Percentiles rank a stretch among this genome's conserved stretches.
Conservation (phyloP, 2,329 filamentous ascomycete genomes). For the Aspergillus eucalypticola region DNA sequence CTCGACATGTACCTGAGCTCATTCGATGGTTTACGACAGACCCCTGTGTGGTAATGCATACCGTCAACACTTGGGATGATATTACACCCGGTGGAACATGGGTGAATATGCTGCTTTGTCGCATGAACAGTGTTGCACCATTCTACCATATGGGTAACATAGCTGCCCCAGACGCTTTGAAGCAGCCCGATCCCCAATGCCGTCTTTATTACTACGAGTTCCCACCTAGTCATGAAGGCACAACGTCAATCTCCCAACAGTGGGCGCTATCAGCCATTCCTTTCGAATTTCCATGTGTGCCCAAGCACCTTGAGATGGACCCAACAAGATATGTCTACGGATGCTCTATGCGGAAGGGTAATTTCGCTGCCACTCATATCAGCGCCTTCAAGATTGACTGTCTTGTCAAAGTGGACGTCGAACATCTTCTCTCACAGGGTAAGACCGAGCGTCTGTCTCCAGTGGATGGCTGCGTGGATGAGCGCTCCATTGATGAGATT, state of each 20-base stretch:
- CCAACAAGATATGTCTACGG: slow-evolving; percentile 65
- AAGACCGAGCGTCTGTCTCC: slow-evolving; percentile 47
- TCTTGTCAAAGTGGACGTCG: slow-evolving; percentile 14
- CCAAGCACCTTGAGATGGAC: slow-evolving; percentile 58
- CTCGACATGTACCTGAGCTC: slow-evolving; percentile 57
- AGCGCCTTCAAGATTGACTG: slow-evolving; percentile 13
- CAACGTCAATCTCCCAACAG: slow-evolving; percentile 56
- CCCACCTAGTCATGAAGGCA: background rate
- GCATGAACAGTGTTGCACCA: slow-evolving; percentile 65
- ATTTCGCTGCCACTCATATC: slow-evolving; percentile 10
- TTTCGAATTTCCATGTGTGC: slow-evolving; percentile 67
- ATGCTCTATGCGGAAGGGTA: slow-evolving; percentile 55
- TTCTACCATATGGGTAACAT: slow-evolving; percentile 67
- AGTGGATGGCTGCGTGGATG: slow-evolving; percentile 65
- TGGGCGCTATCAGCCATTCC: slow-evolving; percentile 66
- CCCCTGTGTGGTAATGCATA: slow-evolving; percentile 70
- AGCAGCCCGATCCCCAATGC: slow-evolving; percentile 56
- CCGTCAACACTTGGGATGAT: slow-evolving; percentile 69
- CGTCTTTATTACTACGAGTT: slow-evolving; percentile 71
- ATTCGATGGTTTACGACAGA: slow-evolving; percentile 69
- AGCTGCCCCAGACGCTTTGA: slow-evolving; percentile 53
- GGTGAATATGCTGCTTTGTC: slow-evolving; percentile 67
- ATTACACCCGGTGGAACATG: slow-evolving; percentile 33
- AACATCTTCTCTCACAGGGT: slow-evolving; percentile 47
- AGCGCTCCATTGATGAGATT: slow-evolving; percentile 56